Evolutionary conservation across 2,329 filamentous ascomycete genomes (phyloP), one percentile per base, ranked within the genome.

Genomic region (Fonsecaea pedrosoi): DNA sequence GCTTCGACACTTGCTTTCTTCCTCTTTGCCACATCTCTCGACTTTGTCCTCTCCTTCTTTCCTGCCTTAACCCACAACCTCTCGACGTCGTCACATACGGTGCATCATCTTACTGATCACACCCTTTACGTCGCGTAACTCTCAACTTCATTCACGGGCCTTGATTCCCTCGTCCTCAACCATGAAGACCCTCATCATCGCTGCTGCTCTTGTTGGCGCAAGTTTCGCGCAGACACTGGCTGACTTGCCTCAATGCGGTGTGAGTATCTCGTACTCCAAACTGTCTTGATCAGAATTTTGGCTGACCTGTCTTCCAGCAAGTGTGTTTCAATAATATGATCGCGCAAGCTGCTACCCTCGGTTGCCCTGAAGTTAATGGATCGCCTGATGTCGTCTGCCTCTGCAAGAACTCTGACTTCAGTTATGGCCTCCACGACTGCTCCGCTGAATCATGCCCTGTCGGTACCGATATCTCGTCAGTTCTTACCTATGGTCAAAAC

Each of bases 341-440:
- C 67, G 73, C 67, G 61, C 75, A 77, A 72, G 79, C 79, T 53
- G 37, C 66, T 3, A 71, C 75, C 4, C 73, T 83, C n/a, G 78
- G 79, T 57, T 83, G 82, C 74, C 40, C 64, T 40, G 12, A 30
- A 18, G 59, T 60, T 42, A 69, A 71, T 30, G 45, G 69, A 32
- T 72, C 70, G 10, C 68, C 63, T 54, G 79, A 83, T 68, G 54
- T 76, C 53, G 60, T 62, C 34, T 83, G 82, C 70, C 71, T 77
- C 10, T 83, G 81, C 76, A 74, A 70, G 40, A 78, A 73, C 61
- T 37, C 69, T 25, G 69, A 83, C 76, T 83, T 83, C 72, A 65
- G 72, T 35, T 79, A 75, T 67, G 82, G 82, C 65, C 76, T 84
- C 56, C 80, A 77, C 42, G 82, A 84, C 74, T 84, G 82, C 76